Percentiles rank a stretch among this genome's conserved stretches.
These are phyloP conservation scores for Simplicillium aogashimaense DNA, from an alignment of 2,329 filamentous ascomycete species.

Conservation along the genomic window DNA sequence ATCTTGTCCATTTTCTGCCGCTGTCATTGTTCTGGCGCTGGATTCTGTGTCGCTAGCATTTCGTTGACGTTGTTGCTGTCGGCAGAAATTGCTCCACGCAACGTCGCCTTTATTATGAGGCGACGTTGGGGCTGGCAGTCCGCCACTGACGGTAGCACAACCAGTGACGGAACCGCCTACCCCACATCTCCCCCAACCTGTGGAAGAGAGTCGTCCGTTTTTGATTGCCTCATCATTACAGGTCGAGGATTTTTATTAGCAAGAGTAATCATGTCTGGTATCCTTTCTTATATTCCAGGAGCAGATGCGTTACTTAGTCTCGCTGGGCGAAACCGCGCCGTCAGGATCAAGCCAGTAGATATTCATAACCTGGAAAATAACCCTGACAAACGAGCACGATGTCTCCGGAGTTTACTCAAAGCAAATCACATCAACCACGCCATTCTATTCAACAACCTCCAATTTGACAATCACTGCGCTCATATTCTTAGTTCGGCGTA, in stretches of 20 bases:
- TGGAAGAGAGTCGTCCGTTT: too few species aligned
- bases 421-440: constrained; percentile 88
- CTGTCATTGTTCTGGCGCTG: background rate
- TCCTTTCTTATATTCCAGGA: constrained; percentile 22
- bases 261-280: constrained; percentile 17
- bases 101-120: too few species aligned
- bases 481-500: constrained; percentile 82
- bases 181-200: background rate
- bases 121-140: too few species aligned
- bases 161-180: background rate
- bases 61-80: too few species aligned
- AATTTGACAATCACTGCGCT: constrained; percentile 74
- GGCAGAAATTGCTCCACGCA: too few species aligned
- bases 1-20: background rate
- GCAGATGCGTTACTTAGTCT: background rate
- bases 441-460: constrained; percentile 65
- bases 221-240: too few species aligned
- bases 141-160: too few species aligned
- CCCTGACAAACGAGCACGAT: constrained; percentile 68
- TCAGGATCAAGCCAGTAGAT: constrained; percentile 41
- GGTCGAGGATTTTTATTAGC: background rate
- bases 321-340: constrained; percentile 4
- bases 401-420: constrained; percentile 81
- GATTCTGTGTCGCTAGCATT: background rate
- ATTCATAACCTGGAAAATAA: constrained; percentile 72